These are phyloP conservation scores for Chamaecyparis obtusa DNA, from an alignment of 75 land plant species.

Conservation along the genomic window DNA sequence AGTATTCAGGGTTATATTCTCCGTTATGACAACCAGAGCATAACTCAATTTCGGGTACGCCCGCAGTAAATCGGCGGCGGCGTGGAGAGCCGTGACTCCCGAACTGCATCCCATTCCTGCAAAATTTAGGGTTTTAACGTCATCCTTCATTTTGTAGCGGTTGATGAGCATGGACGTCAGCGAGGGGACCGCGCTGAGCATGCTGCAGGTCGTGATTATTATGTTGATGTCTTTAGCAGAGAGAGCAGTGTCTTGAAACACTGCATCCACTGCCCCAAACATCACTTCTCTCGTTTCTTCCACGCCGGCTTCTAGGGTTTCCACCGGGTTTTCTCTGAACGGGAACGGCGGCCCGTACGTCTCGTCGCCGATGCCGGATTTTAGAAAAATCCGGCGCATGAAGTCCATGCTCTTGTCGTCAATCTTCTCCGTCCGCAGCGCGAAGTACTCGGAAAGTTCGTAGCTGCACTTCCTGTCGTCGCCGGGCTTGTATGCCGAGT, in stretches of 20 bases:
- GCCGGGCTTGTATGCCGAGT: conserved; percentile 35
- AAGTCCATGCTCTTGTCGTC: conserved; percentile 19
- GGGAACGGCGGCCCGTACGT: conserved; percentile 49
- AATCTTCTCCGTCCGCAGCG: conserved; percentile 13
- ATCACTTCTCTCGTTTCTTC: conserved; percentile 36
- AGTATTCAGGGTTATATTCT: conserved; percentile 49
- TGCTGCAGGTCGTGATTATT: conserved; percentile 37
- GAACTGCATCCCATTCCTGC: conserved; percentile 68
- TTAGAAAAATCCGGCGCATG: conserved; percentile 26
- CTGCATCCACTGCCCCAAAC: conserved; percentile 31
- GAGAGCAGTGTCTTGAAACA: conserved; percentile 26
- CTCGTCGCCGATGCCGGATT: conserved; percentile 56
- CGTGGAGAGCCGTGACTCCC: conserved; percentile 29
- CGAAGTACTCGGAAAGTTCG: conserved; percentile 34
- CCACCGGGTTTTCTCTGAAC: conserved; percentile 22
- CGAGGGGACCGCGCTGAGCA: conserved; percentile 41
- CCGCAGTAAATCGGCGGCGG: conserved; percentile 31
- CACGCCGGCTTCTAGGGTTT: conserved; percentile 21
- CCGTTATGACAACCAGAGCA: conserved; percentile 52
- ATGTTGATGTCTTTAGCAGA: conserved; percentile 16
- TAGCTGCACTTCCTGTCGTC: conserved; percentile 18
- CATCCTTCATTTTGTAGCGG: conserved; percentile 25
- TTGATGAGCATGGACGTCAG: background rate
- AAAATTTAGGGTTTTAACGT: conserved; percentile 28
- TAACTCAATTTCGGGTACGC: background rate